Base-by-base conservation (phyloP, 2,329 filamentous ascomycete species). In the Escovopsis weberi region DNA sequence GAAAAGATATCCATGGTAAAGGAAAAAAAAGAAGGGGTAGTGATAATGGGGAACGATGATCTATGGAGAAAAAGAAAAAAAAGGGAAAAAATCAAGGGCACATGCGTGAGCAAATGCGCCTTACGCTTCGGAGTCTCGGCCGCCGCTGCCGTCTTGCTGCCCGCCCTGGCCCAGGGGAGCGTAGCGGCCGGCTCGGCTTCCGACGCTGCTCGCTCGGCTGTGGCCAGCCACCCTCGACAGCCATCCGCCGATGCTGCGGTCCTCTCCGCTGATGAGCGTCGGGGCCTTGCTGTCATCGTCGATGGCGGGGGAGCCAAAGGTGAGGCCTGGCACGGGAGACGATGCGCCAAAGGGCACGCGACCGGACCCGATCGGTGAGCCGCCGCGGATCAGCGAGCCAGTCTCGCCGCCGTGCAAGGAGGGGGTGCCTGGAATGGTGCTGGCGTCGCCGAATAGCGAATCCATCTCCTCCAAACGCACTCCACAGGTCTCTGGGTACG, bases 381-480 rank as follows among this genome's bases (percentile, higher is more conserved):
- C 78, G 34, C 74, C 72, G 37, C 80, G 76, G 61, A 94, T 79
- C 10, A 94, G 69, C 3, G 86, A 86, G n/a, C 84, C 85, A 8
- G 80, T 79, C 63, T 95, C 87, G n/a, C n/a, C n/a, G 11, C 63
- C 63, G 45, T 79, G 73, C 1, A 85, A 70, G 37, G 79, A 77
- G 2, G 89, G 88, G 0, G 89, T 94, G 35, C 69, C 72, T 40
- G 85, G 80, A 10, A 81, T 76, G 2, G 85, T 88, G 26, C 85
- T 91, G 33, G 88, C 85, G 60, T 98, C 91, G 50, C 91, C 91
- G 56, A 98, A 98, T 12, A 98, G 66, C 3, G 78, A 74, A 59
- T 94, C 85, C 91, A 98, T 98, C 52, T 98, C 91, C 64, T 98
- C 91, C 40, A 98, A 72, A 44, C 88, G 82, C 45, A 98, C 80